These are phyloP conservation scores for Harringtonia lauricola DNA, from an alignment of 2,329 filamentous ascomycete genomes.

Conservation along the genomic window DNA sequence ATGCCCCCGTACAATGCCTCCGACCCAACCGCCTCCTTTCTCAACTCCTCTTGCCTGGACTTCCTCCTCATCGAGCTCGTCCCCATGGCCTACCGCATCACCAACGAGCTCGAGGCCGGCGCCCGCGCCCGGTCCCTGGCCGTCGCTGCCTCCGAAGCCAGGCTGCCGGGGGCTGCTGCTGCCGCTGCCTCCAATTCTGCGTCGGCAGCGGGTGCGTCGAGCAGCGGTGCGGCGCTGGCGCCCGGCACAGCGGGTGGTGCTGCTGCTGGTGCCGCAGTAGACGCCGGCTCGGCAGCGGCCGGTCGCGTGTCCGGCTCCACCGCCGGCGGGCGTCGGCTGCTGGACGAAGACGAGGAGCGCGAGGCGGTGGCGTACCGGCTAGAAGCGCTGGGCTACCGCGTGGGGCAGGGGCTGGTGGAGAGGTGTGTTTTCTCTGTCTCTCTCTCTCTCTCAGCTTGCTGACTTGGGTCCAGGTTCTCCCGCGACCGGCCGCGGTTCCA, in stretches of 20 bases:
- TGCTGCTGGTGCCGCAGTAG: neutral
- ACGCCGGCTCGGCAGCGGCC: constrained; percentile 10
- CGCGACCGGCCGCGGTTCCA: constrained; percentile 77
- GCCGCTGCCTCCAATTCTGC: neutral
- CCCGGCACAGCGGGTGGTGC: constrained; percentile 4
- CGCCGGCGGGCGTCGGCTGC: constrained; percentile 18
- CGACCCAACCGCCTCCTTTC: constrained; percentile 63
- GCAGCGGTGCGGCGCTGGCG: neutral
- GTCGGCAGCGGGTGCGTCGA: neutral
- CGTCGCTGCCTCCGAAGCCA: constrained; percentile 16
- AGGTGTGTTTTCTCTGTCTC: constrained; percentile 45
- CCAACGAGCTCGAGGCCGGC: constrained; percentile 53
- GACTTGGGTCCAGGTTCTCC: constrained; percentile 49
- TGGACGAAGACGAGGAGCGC: constrained; percentile 70
- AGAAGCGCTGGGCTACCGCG: constrained; percentile 78
- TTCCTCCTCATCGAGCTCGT: constrained; percentile 95
- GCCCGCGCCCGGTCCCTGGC: constrained; percentile 24
- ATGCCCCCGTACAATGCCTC: constrained; percentile 58
- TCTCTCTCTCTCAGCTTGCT: neutral
- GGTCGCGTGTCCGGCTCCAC: constrained; percentile 6
- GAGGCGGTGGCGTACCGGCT: constrained; percentile 80
- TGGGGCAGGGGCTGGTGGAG: constrained; percentile 86
- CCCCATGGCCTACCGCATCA: constrained; percentile 80
- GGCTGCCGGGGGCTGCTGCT: neutral
- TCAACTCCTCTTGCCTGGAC: constrained; percentile 80